Evolutionary conservation across 2,329 filamentous ascomycete species (phyloP).

Genomic region (Colletotrichum sp.): DNA sequence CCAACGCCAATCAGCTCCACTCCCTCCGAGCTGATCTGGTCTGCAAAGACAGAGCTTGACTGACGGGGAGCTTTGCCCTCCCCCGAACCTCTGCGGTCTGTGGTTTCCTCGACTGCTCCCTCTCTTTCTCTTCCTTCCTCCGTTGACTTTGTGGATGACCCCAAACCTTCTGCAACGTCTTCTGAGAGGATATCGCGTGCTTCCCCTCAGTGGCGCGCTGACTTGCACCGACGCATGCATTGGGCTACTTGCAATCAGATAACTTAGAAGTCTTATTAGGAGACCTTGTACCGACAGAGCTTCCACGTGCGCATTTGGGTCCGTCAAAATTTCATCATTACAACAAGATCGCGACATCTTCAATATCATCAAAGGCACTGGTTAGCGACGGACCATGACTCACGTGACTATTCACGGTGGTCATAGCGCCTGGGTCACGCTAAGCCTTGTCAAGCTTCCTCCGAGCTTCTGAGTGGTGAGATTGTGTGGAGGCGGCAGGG

Average conservation of each 20-base stretch:
- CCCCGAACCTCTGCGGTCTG: conserved; percentile 29
- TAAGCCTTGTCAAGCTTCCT: conserved; percentile 29
- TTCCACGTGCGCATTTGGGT: neutral
- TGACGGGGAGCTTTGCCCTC: conserved; percentile 35
- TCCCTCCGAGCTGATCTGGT: conserved; percentile 19
- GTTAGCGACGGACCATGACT: neutral
- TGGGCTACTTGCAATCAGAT: neutral
- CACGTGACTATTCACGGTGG: conserved; percentile 29
- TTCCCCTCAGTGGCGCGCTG: neutral
- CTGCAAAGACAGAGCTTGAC: conserved; percentile 9
- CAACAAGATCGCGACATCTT: neutral
- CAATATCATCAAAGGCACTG: neutral
- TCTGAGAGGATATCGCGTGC: neutral
- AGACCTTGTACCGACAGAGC: neutral
- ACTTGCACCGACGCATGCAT: neutral
- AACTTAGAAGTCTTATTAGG: neutral
- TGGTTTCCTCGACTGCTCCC: conserved; percentile 32
- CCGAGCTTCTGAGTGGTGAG: neutral
- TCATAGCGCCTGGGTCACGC: conserved; percentile 30
- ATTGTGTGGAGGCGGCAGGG: conserved; percentile 18
- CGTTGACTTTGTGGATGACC: neutral
- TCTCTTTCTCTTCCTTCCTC: neutral
- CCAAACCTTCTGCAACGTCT: neutral
- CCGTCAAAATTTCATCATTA: neutral
- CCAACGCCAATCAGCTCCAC: conserved; percentile 19